Conservation (phyloP, 2,329 filamentous ascomycete genomes). For the Aureobasidium subglaciale region DNA sequence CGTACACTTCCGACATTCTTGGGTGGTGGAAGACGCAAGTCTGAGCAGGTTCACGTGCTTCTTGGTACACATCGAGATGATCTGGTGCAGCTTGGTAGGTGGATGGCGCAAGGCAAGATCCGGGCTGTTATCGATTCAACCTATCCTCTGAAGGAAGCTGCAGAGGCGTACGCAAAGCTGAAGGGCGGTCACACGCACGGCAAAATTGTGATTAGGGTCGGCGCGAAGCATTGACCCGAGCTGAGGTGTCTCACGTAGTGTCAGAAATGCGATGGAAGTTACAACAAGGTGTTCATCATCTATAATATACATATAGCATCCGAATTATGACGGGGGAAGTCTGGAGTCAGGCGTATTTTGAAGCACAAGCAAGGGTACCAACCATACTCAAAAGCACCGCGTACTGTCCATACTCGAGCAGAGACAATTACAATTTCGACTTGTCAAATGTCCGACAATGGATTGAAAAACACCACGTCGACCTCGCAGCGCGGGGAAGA, state of each 20-base stretch:
- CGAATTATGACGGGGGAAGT: background rate
- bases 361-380: slow-evolving; percentile 5
- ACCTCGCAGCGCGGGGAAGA: slow-evolving; percentile 12
- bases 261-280: too few relatives aligned
- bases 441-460: slow-evolving; percentile 8
- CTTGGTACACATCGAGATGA: slow-evolving; percentile 36
- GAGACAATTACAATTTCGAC: slow-evolving; percentile 5
- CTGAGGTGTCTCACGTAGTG: background rate
- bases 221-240: background rate
- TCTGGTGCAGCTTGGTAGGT: slow-evolving; percentile 44
- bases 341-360: slow-evolving; percentile 5
- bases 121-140: slow-evolving; percentile 49
- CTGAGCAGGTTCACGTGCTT: slow-evolving; percentile 29
- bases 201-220: slow-evolving; percentile 47
- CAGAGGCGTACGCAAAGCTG: slow-evolving; percentile 52
- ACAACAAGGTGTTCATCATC: too few relatives aligned
- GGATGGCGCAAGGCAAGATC: slow-evolving; percentile 54
- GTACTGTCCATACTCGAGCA: slow-evolving; percentile 11
- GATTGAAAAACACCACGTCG: slow-evolving; percentile 1
- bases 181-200: slow-evolving; percentile 50
- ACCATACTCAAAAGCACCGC: slow-evolving; percentile 14
- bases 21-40: slow-evolving; percentile 45
- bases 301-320: too few relatives aligned
- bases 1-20: slow-evolving; percentile 38
- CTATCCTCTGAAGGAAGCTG: slow-evolving; percentile 50